Conservation (phyloP, 768 basidiomycete genomes). For the Pleurotus tuber-regium region DNA sequence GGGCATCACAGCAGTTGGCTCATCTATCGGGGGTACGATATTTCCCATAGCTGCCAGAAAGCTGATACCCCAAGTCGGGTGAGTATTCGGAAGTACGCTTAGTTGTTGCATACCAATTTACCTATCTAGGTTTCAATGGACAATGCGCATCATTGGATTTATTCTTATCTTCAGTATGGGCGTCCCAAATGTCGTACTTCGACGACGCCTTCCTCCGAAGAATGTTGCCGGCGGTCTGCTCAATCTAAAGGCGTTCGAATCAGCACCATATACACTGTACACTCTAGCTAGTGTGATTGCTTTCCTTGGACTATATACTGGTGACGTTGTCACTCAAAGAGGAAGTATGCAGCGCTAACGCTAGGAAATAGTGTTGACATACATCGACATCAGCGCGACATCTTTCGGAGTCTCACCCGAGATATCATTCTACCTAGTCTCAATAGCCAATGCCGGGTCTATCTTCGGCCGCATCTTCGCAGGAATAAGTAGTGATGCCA, state of each 20-base stretch:
- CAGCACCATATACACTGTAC: slow-evolving; percentile 48
- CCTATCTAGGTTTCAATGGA: slow-evolving; percentile 58
- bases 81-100: slow-evolving; percentile 15
- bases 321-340: slow-evolving; percentile 24
- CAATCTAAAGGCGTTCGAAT: slow-evolving; percentile 43
- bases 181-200: slow-evolving; percentile 42
- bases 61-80: slow-evolving; percentile 55
- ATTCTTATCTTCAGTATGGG: slow-evolving; percentile 48
- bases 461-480: slow-evolving; percentile 50
- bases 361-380: slow-evolving; percentile 46
- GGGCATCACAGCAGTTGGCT: slow-evolving; percentile 53
- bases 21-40: slow-evolving; percentile 59
- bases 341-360: neutral
- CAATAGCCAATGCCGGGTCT: slow-evolving; percentile 61
- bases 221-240: slow-evolving; percentile 52
- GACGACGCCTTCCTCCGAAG: slow-evolving; percentile 52
- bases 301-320: slow-evolving; percentile 65
- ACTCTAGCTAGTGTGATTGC: slow-evolving; percentile 41
- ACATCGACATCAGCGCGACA: slow-evolving; percentile 52
- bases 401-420: slow-evolving; percentile 41
- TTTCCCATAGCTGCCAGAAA: slow-evolving; percentile 58
- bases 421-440: slow-evolving; percentile 56
- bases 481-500: slow-evolving; percentile 47
- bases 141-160: slow-evolving; percentile 63
- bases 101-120: neutral